A percentile compares a stretch with the other conserved stretches of the same genome.
Conservation (phyloP, 192 early-diverging fungal genomes). For the Globomyces pollinis-pini region DNA sequence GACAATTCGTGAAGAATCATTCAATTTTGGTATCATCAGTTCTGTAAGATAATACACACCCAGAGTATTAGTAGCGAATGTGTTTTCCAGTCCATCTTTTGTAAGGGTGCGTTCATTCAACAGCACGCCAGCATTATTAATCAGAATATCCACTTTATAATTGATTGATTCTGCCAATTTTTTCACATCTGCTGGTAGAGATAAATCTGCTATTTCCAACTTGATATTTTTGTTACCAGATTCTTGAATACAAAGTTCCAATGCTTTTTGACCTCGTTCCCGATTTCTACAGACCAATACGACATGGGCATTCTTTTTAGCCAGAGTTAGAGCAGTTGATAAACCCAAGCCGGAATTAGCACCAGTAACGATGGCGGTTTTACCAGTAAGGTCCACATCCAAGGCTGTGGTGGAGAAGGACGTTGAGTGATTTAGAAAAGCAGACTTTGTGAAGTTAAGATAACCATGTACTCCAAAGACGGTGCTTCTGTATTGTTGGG, state of each 20-base stretch:
- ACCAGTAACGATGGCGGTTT: slow-evolving; percentile 24
- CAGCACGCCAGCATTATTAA: slow-evolving; percentile 36
- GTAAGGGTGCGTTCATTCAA: neutral
- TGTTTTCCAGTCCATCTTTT: slow-evolving; percentile 17
- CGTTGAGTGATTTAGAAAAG: too few relatives aligned
- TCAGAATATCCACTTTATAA: too few relatives aligned
- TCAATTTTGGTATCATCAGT: slow-evolving; percentile 14
- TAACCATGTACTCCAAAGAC: too few relatives aligned
- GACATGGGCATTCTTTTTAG: slow-evolving; percentile 5
- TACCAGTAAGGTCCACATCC: slow-evolving; percentile 8
- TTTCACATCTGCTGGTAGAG: too few relatives aligned
- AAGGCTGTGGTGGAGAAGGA: slow-evolving; percentile 14
- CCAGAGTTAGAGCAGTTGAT: slow-evolving; percentile 2
- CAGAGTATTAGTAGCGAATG: slow-evolving; percentile 22
- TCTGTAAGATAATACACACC: slow-evolving; percentile 16
- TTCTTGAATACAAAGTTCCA: too few relatives aligned
- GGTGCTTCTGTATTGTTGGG: too few relatives aligned
- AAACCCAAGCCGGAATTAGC: slow-evolving; percentile 16
- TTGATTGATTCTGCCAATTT: too few relatives aligned
- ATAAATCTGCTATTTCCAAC: too few relatives aligned
- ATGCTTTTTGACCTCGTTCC: slow-evolving; percentile 9
- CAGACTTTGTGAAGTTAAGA: too few relatives aligned
- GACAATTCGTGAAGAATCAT: neutral
- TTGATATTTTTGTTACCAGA: too few relatives aligned
- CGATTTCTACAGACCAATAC: slow-evolving; percentile 11